phyloP scores from a whole-genome alignment of 805 yeast species.

The Ogataea minuta region DNA sequence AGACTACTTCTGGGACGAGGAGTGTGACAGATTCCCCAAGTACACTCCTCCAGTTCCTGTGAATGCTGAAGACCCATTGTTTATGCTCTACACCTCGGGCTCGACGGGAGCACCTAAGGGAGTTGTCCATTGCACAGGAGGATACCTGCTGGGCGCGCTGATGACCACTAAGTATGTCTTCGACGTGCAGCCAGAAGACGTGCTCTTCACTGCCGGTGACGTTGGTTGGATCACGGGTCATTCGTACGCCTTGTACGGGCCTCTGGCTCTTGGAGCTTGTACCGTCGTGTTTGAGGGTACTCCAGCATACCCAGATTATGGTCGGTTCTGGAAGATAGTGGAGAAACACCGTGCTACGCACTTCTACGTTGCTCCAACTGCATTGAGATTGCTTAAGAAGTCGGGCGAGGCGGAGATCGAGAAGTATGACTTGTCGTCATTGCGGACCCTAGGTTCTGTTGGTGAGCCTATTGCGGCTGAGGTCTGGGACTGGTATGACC shows the following conservation, averaged over 20 bases:
- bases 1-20: slow-evolving; percentile 97
- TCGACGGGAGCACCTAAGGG: slow-evolving; percentile 99
- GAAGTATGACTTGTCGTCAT: slow-evolving; percentile 77
- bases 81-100: slow-evolving; percentile 94
- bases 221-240: slow-evolving; percentile 99
- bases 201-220: slow-evolving; percentile 95
- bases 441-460: slow-evolving; percentile 93
- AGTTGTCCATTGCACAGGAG: slow-evolving; percentile 92
- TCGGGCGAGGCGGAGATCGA: slow-evolving; percentile 85
- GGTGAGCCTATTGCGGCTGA: slow-evolving; percentile 99
- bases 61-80: slow-evolving; percentile 90
- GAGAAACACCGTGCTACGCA: slow-evolving; percentile 90
- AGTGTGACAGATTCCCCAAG: slow-evolving; percentile 72
- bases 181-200: slow-evolving; percentile 86
- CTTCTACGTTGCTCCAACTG: slow-evolving; percentile 98
- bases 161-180: slow-evolving; percentile 90
- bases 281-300: slow-evolving; percentile 95
- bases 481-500: slow-evolving; percentile 98
- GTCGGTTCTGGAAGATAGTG: slow-evolving; percentile 95
- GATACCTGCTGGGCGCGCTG: slow-evolving; percentile 89
- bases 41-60: slow-evolving; percentile 88
- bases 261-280: slow-evolving; percentile 83
- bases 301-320: slow-evolving; percentile 93
- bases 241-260: slow-evolving; percentile 93
- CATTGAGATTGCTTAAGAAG: slow-evolving; percentile 76